phyloP scores from a whole-genome alignment of 2,329 filamentous ascomycete genomes.

The Calonectria crousiana region DNA sequence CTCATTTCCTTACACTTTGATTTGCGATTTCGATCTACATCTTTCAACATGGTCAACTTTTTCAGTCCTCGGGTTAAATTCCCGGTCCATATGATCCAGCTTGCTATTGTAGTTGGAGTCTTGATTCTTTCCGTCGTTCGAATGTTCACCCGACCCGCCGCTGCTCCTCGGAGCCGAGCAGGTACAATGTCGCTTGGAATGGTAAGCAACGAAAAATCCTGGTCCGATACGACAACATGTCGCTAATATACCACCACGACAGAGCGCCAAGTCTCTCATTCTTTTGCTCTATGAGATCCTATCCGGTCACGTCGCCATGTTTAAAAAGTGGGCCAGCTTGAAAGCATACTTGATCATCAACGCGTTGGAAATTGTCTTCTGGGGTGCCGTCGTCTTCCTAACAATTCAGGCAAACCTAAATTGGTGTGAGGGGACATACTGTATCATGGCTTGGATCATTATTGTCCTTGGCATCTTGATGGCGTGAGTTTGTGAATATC shows the following conservation, averaged over 20 bases:
- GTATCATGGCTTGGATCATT: constrained; percentile 26
- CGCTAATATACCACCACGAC: neutral
- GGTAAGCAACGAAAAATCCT: neutral
- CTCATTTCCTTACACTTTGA: neutral
- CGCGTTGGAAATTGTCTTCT: constrained; percentile 57
- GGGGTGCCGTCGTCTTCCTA: constrained; percentile 42
- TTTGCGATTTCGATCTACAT: neutral
- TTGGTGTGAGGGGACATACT: constrained; percentile 22
- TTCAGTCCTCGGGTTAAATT: constrained; percentile 10
- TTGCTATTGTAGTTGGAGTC: neutral
- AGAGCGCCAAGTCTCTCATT: constrained; percentile 54
- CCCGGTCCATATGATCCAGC: constrained; percentile 14
- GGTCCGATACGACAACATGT: no score
- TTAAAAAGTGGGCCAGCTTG: constrained; percentile 53
- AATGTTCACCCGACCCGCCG: constrained; percentile 1
- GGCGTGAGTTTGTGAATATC: neutral
- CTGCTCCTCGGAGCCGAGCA: constrained; percentile 3
- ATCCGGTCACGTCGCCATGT: constrained; percentile 47
- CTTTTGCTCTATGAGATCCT: constrained; percentile 57
- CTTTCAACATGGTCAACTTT: constrained; percentile 9
- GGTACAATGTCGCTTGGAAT: constrained; percentile 24
- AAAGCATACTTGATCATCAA: constrained; percentile 57
- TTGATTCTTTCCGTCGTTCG: constrained; percentile 9
- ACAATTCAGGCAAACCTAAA: constrained; percentile 19
- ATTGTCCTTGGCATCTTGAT: neutral